Percentiles rank a stretch among this genome's conserved stretches.
These are phyloP conservation scores for Azolla pinnata DNA, from an alignment of 75 land plant genomes.

Conservation along the genomic window DNA sequence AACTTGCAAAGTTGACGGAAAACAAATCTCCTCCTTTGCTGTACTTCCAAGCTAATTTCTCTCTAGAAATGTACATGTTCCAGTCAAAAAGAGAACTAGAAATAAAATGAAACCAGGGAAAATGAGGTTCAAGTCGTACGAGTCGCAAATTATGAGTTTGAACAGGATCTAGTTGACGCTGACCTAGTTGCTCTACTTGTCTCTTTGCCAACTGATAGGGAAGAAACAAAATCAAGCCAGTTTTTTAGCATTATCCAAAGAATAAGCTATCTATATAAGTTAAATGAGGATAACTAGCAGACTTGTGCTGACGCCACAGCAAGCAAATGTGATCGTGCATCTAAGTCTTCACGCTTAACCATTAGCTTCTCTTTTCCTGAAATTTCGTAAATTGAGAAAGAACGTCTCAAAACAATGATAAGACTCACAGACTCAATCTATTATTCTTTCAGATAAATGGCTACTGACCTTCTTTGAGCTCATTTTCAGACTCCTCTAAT, in stretches of 20 bases:
- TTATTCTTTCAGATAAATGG: background rate
- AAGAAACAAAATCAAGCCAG: background rate
- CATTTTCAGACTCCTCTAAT: conserved; percentile 13
- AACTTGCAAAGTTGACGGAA: conserved; percentile 22
- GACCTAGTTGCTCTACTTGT: conserved; percentile 14
- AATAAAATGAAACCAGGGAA: background rate
- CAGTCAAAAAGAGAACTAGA: background rate
- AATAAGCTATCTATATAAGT: background rate
- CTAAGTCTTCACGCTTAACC: conserved; percentile 11
- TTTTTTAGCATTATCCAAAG: conserved; percentile 1
- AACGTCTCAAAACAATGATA: no score
- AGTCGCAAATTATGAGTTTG: conserved; percentile 13
- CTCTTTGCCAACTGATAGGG: conserved; percentile 17
- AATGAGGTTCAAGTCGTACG: background rate
- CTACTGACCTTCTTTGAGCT: conserved; percentile 12
- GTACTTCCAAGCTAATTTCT: conserved; percentile 13
- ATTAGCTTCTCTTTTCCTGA: conserved; percentile 13
- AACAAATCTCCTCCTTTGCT: conserved; percentile 11
- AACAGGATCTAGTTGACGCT: conserved; percentile 12
- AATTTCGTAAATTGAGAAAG: no score
- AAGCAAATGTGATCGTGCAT: conserved; percentile 10
- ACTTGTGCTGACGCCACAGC: conserved; percentile 24
- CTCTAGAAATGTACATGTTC: conserved; percentile 5
- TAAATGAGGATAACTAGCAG: background rate
- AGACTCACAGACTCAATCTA: background rate